Evolutionary conservation across 1,284 basidiomycete genomes (phyloP).

Genomic region (Rhodotorula sp.): DNA sequence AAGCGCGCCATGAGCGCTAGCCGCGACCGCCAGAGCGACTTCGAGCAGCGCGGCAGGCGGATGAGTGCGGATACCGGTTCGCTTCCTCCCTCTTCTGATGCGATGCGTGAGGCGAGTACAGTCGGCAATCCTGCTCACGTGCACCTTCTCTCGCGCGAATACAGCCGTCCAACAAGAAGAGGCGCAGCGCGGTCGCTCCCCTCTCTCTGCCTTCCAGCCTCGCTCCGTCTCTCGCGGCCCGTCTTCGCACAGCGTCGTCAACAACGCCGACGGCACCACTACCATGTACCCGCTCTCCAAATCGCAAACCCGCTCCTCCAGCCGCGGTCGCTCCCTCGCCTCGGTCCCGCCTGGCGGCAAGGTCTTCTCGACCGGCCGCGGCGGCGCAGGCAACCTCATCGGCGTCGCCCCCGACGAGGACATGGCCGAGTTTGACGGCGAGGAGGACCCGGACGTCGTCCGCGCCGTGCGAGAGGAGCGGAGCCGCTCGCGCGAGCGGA

Average conservation of each 20-base stretch:
- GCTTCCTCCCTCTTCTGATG: background rate
- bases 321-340: conserved; percentile 16
- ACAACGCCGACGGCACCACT: background rate
- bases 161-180: conserved; percentile 6
- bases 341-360: conserved; percentile 5
- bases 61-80: background rate
- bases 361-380: conserved; percentile 29
- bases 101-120: background rate
- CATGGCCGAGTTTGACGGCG: conserved; percentile 16
- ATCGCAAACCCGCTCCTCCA: conserved; percentile 18
- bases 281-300: conserved; percentile 22
- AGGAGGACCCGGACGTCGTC: conserved; percentile 26
- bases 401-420: conserved; percentile 12
- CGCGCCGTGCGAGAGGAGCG: conserved; percentile 20
- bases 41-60: conserved; percentile 6
- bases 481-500: conserved; percentile 22
- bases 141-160: background rate
- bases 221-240: conserved; percentile 21
- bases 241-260: conserved; percentile 1
- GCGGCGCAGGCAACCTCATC: conserved; percentile 31
- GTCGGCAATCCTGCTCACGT: background rate
- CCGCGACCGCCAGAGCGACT: conserved; percentile 11
- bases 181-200: conserved; percentile 23
- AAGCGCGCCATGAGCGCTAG: conserved; percentile 23
- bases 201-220: conserved; percentile 21